Conservation (phyloP, 148 eudicot species). For the Spergularia marina region DNA sequence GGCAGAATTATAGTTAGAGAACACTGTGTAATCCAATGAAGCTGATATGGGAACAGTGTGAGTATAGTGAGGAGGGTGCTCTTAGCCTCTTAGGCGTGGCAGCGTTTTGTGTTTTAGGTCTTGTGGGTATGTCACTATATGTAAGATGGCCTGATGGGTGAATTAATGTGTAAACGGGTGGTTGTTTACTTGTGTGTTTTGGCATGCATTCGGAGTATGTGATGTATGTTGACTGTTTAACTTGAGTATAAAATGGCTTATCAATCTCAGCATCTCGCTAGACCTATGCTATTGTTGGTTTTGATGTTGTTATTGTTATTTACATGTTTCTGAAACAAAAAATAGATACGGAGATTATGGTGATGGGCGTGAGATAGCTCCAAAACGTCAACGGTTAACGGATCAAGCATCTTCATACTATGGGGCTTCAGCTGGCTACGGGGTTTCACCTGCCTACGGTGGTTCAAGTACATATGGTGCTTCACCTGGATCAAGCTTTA, state of each 20-base stretch:
- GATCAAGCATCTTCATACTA: constrained; percentile 77
- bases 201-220: not conserved
- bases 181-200: not conserved
- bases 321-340: constrained; percentile 2
- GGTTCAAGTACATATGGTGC: constrained; percentile 40
- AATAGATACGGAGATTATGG: constrained; percentile 57
- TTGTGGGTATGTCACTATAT: not conserved
- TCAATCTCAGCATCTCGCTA: not conserved
- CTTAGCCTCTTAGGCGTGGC: not conserved
- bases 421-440: constrained; percentile 49
- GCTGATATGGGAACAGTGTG: not conserved
- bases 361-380: constrained; percentile 78
- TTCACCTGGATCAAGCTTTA: constrained; percentile 55
- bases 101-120: not conserved
- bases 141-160: no score
- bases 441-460: constrained; percentile 50
- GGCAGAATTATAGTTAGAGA: no score
- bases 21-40: not conserved
- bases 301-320: constrained; percentile 12
- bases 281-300: not conserved
- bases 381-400: constrained; percentile 72
- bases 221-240: not conserved
- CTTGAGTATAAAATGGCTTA: not conserved
- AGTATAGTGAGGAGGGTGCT: not conserved
- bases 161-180: not conserved